Percentiles rank a stretch among this genome's conserved stretches.
These are phyloP conservation scores for Geranium rotundifolium DNA, from an alignment of 345 rosid genomes.

Conservation along the genomic window DNA sequence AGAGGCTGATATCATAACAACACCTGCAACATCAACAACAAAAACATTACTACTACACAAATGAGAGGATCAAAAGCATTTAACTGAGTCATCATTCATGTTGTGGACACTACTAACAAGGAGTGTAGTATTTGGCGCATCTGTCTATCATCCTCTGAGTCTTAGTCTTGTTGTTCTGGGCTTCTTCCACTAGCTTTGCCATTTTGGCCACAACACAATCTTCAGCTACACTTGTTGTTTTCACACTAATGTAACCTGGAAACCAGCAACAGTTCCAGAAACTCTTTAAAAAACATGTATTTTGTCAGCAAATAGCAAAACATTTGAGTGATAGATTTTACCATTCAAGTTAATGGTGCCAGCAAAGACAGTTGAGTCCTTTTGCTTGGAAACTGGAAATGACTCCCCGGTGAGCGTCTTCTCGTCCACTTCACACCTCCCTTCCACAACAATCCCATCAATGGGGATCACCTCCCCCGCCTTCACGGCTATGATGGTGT, in stretches of 20 bases:
- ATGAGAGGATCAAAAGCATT: neutral
- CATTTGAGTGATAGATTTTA: constrained; percentile 5
- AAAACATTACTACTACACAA: too few species aligned
- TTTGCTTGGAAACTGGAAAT: constrained; percentile 63
- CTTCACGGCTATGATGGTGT: constrained; percentile 64
- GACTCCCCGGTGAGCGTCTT: constrained; percentile 84
- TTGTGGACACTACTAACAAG: constrained; percentile 11
- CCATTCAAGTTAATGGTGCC: constrained; percentile 90
- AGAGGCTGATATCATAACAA: constrained; percentile 41
- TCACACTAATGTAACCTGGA: constrained; percentile 60
- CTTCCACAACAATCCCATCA: constrained; percentile 83
- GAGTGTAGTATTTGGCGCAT: constrained; percentile 71
- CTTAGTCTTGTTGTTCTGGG: constrained; percentile 70
- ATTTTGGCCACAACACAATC: constrained; percentile 81
- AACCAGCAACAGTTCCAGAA: neutral
- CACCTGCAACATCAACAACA: constrained; percentile 30
- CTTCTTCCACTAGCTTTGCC: constrained; percentile 91
- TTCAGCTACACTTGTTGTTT: constrained; percentile 70
- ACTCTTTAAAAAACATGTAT: neutral
- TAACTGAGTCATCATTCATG: too few species aligned
- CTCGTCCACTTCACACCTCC: constrained; percentile 85
- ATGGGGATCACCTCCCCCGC: constrained; percentile 81
- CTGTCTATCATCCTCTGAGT: constrained; percentile 66
- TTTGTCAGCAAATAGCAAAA: too few species aligned
- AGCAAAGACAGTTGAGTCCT: constrained; percentile 70